Conservation (phyloP, 2,329 filamentous ascomycete genomes). For the Apiospora pterosperma region DNA sequence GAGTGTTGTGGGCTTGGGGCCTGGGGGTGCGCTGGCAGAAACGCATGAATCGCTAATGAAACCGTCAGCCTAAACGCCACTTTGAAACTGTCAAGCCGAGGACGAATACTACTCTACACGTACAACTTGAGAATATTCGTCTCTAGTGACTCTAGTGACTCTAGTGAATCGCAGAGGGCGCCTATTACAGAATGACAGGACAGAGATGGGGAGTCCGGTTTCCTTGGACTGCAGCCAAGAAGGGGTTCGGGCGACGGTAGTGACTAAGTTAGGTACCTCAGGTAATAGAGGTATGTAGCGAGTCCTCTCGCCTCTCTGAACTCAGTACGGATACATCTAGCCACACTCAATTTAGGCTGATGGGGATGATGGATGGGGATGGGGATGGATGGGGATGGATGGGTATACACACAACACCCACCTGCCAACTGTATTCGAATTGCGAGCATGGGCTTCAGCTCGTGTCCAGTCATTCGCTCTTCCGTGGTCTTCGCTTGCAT, state of each 20-base stretch:
- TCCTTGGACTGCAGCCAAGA: background rate
- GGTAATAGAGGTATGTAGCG: too few species aligned
- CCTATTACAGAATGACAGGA: background rate
- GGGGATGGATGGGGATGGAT: too few species aligned
- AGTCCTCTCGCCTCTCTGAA: background rate
- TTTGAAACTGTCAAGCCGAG: background rate
- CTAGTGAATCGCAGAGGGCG: too few species aligned
- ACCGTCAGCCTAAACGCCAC: background rate
- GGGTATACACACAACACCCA: background rate
- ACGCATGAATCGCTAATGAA: conserved; percentile 2
- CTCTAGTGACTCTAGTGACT: too few species aligned
- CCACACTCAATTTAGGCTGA: background rate
- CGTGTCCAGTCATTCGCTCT: background rate
- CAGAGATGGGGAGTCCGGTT: background rate
- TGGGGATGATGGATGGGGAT: too few species aligned
- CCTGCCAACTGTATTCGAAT: background rate
- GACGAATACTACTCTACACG: too few species aligned
- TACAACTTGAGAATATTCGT: too few species aligned
- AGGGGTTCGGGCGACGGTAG: background rate
- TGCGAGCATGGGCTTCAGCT: background rate
- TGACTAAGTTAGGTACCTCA: too few species aligned
- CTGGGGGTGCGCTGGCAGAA: background rate
- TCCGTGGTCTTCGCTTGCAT: background rate
- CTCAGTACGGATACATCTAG: background rate
- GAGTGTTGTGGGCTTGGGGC: background rate